Conservation (phyloP, 768 basidiomycete species). For the Cystobasidium tubakii region DNA sequence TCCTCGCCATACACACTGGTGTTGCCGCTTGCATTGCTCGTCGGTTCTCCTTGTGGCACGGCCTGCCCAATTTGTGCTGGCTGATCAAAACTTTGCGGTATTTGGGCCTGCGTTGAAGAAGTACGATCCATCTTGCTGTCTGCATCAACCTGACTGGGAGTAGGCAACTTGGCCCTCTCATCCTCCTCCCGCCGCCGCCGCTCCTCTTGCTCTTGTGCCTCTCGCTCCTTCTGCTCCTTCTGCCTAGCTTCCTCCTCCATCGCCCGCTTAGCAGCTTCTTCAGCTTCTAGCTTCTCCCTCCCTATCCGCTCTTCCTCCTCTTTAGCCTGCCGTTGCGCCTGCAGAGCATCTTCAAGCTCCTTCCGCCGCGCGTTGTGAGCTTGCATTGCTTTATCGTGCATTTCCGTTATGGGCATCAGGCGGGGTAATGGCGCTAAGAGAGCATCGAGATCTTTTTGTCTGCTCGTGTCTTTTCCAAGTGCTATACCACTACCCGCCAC, state of each 20-base stretch:
- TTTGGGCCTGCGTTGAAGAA: not conserved
- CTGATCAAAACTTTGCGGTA: not conserved
- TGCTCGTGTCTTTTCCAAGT: not conserved
- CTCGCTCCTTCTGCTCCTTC: constrained; percentile 2
- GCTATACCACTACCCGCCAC: not conserved
- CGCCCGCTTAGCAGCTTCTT: not conserved
- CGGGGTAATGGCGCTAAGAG: constrained; percentile 12
- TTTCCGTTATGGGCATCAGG: constrained; percentile 15
- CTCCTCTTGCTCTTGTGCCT: constrained; percentile 5
- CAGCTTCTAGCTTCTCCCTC: constrained; percentile 1
- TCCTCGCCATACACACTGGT: not conserved
- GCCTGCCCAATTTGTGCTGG: not conserved
- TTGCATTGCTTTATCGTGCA: constrained; percentile 32
- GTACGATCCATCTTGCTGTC: not conserved
- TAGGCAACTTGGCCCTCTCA: not conserved
- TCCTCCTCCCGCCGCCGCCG: constrained; percentile 10
- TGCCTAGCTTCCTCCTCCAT: constrained; percentile 8
- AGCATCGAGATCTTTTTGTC: not conserved
- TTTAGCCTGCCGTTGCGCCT: constrained; percentile 17
- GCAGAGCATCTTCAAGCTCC: constrained; percentile 13
- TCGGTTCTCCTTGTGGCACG: too few species aligned
- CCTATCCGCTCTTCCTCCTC: constrained; percentile 30
- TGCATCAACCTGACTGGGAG: not conserved
- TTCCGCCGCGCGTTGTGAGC: constrained; percentile 13
- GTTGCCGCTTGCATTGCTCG: too few species aligned